Percentiles rank a stretch among this genome's conserved stretches.
phyloP scores from a whole-genome alignment of 2,329 filamentous ascomycete species.

The Leptographium procerum region DNA sequence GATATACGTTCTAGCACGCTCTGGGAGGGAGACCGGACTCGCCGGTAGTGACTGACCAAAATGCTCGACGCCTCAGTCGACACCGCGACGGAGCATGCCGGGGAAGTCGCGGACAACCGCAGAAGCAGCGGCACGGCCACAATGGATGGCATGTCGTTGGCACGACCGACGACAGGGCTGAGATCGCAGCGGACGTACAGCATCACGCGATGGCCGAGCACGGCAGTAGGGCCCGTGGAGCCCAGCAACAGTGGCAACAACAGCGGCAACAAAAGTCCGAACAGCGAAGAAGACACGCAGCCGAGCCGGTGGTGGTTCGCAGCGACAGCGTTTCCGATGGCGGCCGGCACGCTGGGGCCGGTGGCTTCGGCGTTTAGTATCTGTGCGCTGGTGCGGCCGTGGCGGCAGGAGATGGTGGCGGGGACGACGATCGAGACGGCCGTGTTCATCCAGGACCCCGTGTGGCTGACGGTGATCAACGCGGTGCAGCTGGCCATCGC shows the following conservation, averaged over 20 bases:
- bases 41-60: no score
- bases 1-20: no score
- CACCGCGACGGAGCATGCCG: not conserved
- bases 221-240: not conserved
- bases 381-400: conserved; percentile 69
- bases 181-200: not conserved
- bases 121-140: not conserved
- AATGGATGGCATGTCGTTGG: no score
- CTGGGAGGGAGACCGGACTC: no score
- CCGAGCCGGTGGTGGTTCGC: conserved; percentile 53
- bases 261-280: not conserved
- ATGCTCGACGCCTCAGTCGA: not conserved
- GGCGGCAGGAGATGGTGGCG: conserved; percentile 50
- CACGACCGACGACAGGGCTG: not conserved
- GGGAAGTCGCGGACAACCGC: no score
- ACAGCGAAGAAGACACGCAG: not conserved
- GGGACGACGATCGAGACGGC: conserved; percentile 37
- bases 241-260: not conserved
- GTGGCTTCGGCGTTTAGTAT: conserved; percentile 83
- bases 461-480: conserved; percentile 67
- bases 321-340: conserved; percentile 58
- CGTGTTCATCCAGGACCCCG: conserved; percentile 50
- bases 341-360: conserved; percentile 75
- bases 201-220: not conserved
- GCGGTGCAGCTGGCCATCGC: conserved; percentile 66